Percentiles rank a stretch among this genome's conserved stretches.
Conservation (phyloP, 169 alveolate genomes). For the Miamiensis avidus region DNA sequence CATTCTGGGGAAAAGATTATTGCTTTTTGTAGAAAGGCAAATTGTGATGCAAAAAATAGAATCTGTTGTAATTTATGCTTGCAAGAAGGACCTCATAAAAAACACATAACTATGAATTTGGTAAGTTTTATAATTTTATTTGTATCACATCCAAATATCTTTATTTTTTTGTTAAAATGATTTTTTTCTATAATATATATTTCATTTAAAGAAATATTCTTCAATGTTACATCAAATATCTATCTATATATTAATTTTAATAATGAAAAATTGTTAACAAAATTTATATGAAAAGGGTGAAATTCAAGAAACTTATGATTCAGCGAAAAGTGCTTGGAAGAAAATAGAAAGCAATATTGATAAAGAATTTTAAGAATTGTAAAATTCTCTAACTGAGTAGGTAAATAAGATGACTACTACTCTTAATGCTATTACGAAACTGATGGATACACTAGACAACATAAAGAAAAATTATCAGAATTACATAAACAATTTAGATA, state of each 20-base stretch:
- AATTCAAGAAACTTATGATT: not conserved
- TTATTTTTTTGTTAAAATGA: too few species aligned
- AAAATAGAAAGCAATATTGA: not conserved
- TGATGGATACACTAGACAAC: not conserved
- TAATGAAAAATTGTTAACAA: too few species aligned
- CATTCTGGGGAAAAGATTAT: not conserved
- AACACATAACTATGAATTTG: not conserved
- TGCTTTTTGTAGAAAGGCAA: not conserved
- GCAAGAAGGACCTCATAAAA: not conserved
- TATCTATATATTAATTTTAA: too few species aligned
- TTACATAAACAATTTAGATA: too few species aligned
- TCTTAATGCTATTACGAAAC: not conserved
- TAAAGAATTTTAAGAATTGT: not conserved
- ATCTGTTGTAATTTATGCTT: not conserved
- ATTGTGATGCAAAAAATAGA: not conserved
- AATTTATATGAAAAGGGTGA: not conserved
- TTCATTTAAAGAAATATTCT: too few species aligned
- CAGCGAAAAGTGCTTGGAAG: not conserved
- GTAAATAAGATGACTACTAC: not conserved
- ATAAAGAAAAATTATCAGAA: not conserved
- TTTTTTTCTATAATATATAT: not conserved
- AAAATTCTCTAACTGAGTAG: not conserved
- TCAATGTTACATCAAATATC: too few species aligned
- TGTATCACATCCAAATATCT: not conserved
- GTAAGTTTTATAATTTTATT: too few species aligned